Base-by-base conservation (phyloP, 2,329 filamentous ascomycete genomes). In the Claviceps pazoutovae region DNA sequence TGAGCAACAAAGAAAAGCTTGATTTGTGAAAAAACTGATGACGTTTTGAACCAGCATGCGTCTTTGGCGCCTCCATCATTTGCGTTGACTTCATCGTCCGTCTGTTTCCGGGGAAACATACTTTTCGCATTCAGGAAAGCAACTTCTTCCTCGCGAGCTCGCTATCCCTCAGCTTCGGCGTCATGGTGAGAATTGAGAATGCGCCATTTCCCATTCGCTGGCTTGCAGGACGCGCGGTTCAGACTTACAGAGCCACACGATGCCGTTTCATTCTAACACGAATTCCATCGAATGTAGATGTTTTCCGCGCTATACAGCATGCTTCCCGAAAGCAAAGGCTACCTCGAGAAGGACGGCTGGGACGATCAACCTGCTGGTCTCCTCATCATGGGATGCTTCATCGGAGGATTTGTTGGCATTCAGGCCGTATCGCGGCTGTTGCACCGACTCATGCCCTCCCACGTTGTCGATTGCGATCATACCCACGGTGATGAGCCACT, bases 261-360 rank as follows among this genome's bases (percentile, higher is more conserved):
- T 34, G 3, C 30, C 30, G 30, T 34, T 34, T 11, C 3, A 34
- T 11, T 34, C 47, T 53, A n/a, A 47, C 23, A 37, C 11, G 16
- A 13, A n/a, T 8, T 13, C 16, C 23, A 3, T 14, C 19, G 38
- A 11, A 23, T 21, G 21, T 60, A 95, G 89, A 78, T 95, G 42
- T 96, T 95, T 67, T 95, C 90, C 38, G 83, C 91, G 1, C 70
- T 97, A 34, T 95, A 90, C 66, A 93, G 83, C 67, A 96, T 97
- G 86, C 76, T 97, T 7, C 91, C 91, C 9, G 88, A 87, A 19
- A 83, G 91, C 2, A 89, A 85, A 62, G 74, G 74, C 41, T 95
- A 95, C 62, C 75, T 98, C 3, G 72, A 76, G 54, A 74, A 81
- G 51, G 84, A 82, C 49, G 83, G 82, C 16, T 82, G 83, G 66